These are phyloP conservation scores for Neurospora sp. DNA, from an alignment of 495 filamentous ascomycete genomes.

Conservation along the genomic window DNA sequence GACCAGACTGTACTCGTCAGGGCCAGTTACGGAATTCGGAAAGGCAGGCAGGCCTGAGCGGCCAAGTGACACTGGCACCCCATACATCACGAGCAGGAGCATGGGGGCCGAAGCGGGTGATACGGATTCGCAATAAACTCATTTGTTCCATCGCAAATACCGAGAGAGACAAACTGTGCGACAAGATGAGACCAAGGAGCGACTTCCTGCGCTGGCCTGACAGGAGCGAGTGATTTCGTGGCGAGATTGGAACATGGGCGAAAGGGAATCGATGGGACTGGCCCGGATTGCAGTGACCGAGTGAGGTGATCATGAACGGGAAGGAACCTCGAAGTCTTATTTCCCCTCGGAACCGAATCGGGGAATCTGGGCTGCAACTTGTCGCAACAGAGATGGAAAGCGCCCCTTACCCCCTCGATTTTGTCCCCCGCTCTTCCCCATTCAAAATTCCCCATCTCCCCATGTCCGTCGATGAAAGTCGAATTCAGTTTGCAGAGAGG, in stretches of 20 bases:
- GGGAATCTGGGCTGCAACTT: neutral
- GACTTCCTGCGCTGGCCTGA: neutral
- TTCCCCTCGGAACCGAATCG: neutral
- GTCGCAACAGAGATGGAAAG: neutral
- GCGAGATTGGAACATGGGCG: neutral
- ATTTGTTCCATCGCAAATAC: neutral
- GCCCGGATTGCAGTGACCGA: neutral
- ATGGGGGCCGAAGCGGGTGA: neutral
- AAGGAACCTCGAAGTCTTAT: neutral
- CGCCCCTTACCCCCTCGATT: neutral
- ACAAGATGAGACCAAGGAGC: neutral
- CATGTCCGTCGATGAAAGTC: neutral
- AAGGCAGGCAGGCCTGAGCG: neutral
- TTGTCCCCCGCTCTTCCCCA: neutral
- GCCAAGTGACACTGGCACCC: neutral
- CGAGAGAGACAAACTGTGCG: neutral
- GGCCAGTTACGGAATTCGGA: neutral
- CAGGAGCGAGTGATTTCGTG: neutral
- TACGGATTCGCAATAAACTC: neutral
- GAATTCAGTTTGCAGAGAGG: neutral
- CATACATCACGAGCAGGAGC: neutral
- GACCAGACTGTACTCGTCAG: neutral
- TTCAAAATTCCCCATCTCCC: neutral
- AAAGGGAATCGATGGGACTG: neutral
- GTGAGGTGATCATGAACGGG: neutral